These are phyloP conservation scores for Starmera dryadoides DNA, from an alignment of 805 yeast species.

Conservation along the genomic window DNA sequence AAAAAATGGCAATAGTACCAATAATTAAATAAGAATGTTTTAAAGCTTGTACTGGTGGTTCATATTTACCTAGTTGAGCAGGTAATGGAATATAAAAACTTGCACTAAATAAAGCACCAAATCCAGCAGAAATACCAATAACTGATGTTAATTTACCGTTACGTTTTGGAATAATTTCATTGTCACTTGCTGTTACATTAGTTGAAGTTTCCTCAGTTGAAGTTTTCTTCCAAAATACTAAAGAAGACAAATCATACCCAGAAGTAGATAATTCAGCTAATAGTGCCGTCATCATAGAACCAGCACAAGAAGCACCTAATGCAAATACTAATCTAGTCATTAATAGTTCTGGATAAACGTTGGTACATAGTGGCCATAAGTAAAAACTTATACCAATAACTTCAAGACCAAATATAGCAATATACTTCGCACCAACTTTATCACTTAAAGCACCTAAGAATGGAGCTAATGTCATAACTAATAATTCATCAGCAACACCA, in stretches of 20 bases:
- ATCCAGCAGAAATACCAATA: conserved; percentile 55
- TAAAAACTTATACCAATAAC: conserved; percentile 38
- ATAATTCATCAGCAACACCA: conserved; percentile 53
- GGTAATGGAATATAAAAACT: conserved; percentile 51
- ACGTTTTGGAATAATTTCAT: conserved; percentile 16
- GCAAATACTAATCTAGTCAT: conserved; percentile 52
- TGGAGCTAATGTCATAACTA: conserved; percentile 48
- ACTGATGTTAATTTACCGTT: conserved; percentile 55
- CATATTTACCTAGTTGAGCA: conserved; percentile 32
- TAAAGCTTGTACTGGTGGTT: conserved; percentile 37
- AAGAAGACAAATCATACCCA: conserved; percentile 26
- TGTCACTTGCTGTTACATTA: conserved; percentile 2
- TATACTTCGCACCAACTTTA: conserved; percentile 50
- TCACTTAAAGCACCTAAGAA: conserved; percentile 59
- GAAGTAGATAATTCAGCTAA: conserved; percentile 47
- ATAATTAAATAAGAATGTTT: conserved; percentile 42
- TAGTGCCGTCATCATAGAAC: conserved; percentile 55
- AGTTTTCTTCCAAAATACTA: conserved; percentile 9
- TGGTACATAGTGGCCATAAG: conserved; percentile 39
- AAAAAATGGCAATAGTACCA: conserved; percentile 32
- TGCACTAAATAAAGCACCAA: conserved; percentile 64
- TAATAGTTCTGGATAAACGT: conserved; percentile 43
- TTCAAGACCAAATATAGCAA: conserved; percentile 41
- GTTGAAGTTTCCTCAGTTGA: background rate
- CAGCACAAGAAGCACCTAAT: conserved; percentile 46